Base-by-base conservation (phyloP, 129 eudicot species). In the Deinandra increscens region DNA sequence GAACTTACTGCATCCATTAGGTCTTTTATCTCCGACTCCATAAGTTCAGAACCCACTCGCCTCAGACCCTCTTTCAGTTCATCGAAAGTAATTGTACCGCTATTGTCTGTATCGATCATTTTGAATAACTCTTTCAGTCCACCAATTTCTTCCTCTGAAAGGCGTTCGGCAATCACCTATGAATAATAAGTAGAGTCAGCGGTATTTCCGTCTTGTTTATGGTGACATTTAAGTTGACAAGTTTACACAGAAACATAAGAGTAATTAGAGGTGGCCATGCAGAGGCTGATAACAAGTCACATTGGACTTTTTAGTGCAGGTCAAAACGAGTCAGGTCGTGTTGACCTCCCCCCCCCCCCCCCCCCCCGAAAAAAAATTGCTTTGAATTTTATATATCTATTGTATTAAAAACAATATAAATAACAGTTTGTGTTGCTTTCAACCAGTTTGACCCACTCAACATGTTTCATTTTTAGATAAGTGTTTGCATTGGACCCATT, bases 91-190 rank as follows among this genome's bases (percentile, higher is more conserved):
- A 88, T 88, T 70, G 81, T 84, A 63, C 95, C 95, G 69, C 91
- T 88, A 66, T 85, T 85, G 68, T 88, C 95, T 3, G 95, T 56
- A 74, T 88, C 95, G 29, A 88, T 84, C 95, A 88, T 88, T 72
- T 88, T 80, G 69, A 88, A 88, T 86, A 88, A 75, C 71, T 88
- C 86, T 79, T 85, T 88, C 14, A 88, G 79, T 37, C 95, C 95
- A n/a, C 88, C 95, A 71, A 88, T 88, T 78, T 88, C 95, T 80
- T 88, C 95, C 85, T 88, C 95, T 63, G 91, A 88, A 44, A 88
- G 58, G 60, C 80, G 75, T 76, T 88, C 95, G 46, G 95, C 95
- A 68, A 85, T 88, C 42, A 88, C 91, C 95, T 88, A 80, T 8
- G 12, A 38, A 26, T 0, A 26, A 11, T 17, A 37, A 37, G 7